A percentile compares a stretch with the other conserved stretches of the same genome.
Conservation (phyloP, 2,329 filamentous ascomycete genomes). For the Verticillium zaregamsianum region DNA sequence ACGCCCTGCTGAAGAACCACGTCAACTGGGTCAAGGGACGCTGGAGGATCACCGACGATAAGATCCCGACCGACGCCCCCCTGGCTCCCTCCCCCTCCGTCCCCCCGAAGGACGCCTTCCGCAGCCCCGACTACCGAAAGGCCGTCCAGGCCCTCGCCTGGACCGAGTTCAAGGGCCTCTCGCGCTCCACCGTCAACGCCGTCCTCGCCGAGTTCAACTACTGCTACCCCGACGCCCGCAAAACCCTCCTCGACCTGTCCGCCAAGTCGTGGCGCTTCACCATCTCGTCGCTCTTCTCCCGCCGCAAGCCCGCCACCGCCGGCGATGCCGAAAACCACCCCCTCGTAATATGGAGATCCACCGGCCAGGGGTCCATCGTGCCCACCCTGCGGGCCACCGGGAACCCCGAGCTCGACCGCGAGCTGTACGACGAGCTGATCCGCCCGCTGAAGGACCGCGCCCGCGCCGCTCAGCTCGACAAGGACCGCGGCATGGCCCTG, state of each 20-base stretch:
- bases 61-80: neutral
- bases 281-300: conserved; percentile 62
- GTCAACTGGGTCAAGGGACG: conserved; percentile 68
- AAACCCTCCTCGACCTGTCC: conserved; percentile 63
- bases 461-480: conserved; percentile 38
- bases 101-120: conserved; percentile 53
- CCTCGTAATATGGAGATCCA: conserved; percentile 57
- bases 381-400: conserved; percentile 64
- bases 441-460: conserved; percentile 44
- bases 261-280: conserved; percentile 75
- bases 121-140: conserved; percentile 61
- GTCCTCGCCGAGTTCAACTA: conserved; percentile 79
- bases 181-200: conserved; percentile 69
- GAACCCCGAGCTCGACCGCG: conserved; percentile 58
- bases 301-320: conserved; percentile 52
- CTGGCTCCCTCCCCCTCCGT: conserved; percentile 25
- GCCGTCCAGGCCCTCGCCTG: conserved; percentile 66
- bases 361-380: conserved; percentile 42
- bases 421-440: conserved; percentile 56
- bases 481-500: conserved; percentile 49
- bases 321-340: conserved; percentile 56
- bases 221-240: conserved; percentile 68
- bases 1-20: conserved; percentile 69
- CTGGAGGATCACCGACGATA: conserved; percentile 42
- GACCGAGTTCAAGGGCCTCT: conserved; percentile 72